Evolutionary conservation across 169 alveolate genomes (phyloP).

Genomic region (Plasmodium adleri): DNA sequence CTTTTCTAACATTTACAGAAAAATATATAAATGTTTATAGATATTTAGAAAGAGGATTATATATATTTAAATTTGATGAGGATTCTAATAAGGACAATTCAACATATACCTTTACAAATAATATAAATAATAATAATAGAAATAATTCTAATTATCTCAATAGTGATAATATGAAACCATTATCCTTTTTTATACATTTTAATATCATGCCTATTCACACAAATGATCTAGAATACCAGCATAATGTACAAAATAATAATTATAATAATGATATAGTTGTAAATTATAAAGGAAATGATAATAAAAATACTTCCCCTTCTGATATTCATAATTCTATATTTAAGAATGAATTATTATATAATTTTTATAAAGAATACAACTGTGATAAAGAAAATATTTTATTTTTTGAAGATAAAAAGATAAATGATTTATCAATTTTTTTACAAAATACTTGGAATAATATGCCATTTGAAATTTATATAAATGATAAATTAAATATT

Average conservation of each 20-base stretch:
- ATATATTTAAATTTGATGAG: slow-evolving; percentile 32
- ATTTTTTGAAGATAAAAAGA: slow-evolving; percentile 3
- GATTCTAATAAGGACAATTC: neutral
- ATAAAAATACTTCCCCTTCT: neutral
- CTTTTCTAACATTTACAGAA: neutral
- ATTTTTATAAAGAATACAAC: slow-evolving; percentile 19
- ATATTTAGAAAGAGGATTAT: slow-evolving; percentile 34
- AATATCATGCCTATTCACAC: slow-evolving; percentile 8
- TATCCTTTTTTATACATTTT: slow-evolving; percentile 10
- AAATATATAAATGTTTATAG: slow-evolving; percentile 25
- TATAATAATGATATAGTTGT: neutral
- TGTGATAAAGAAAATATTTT: neutral
- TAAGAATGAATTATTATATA: slow-evolving; percentile 2
- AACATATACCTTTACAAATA: too few species aligned
- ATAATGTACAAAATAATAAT: neutral
- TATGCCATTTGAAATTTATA: slow-evolving; percentile 2
- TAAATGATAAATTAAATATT: neutral
- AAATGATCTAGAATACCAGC: neutral
- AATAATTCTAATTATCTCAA: too few species aligned
- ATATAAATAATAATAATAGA: too few species aligned
- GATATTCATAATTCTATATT: neutral
- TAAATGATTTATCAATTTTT: slow-evolving; percentile 8
- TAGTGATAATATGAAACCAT: neutral
- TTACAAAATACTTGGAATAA: slow-evolving; percentile 10
- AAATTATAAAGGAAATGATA: neutral